These are phyloP conservation scores for Pyrrhoderma lamaoense DNA, from an alignment of 1,284 basidiomycete genomes.

Conservation along the genomic window DNA sequence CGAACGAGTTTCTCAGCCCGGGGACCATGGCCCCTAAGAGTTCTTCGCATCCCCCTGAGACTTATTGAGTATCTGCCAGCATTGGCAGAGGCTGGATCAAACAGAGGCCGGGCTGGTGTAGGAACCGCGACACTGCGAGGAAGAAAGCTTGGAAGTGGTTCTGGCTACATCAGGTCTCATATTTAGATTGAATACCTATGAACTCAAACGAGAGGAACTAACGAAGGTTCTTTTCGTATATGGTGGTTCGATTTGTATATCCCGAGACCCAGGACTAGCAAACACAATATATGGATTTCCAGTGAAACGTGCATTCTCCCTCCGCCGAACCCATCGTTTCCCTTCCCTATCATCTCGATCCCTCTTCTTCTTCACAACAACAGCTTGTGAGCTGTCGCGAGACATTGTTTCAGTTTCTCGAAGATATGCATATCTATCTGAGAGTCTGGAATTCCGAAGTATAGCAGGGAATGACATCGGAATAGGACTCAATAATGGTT, in stretches of 20 bases:
- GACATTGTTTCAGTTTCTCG: constrained; percentile 21
- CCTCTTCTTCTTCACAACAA: constrained; percentile 31
- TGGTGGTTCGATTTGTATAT: constrained; percentile 43
- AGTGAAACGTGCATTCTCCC: constrained; percentile 67
- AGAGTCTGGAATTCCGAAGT: constrained; percentile 49
- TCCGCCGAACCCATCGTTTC: constrained; percentile 65
- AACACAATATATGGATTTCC: constrained; percentile 62
- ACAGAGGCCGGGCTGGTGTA: constrained; percentile 30
- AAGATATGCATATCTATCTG: constrained; percentile 47
- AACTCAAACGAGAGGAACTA: neutral
- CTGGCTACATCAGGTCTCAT: constrained; percentile 30
- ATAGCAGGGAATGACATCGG: constrained; percentile 65
- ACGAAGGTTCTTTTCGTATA: constrained; percentile 47
- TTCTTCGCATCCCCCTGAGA: constrained; percentile 62
- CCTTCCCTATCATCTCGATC: constrained; percentile 57
- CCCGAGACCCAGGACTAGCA: constrained; percentile 40
- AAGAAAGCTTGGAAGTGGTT: constrained; percentile 63
- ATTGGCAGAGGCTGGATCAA: constrained; percentile 49
- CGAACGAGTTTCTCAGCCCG: constrained; percentile 52
- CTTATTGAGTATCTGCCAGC: constrained; percentile 71
- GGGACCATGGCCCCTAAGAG: constrained; percentile 54
- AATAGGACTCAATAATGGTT: constrained; percentile 28
- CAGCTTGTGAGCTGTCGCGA: constrained; percentile 14
- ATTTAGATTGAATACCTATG: neutral
- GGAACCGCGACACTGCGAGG: constrained; percentile 52